phyloP scores from a whole-genome alignment of 108 stramenopile species.

The Nitzschia inconspicua region DNA sequence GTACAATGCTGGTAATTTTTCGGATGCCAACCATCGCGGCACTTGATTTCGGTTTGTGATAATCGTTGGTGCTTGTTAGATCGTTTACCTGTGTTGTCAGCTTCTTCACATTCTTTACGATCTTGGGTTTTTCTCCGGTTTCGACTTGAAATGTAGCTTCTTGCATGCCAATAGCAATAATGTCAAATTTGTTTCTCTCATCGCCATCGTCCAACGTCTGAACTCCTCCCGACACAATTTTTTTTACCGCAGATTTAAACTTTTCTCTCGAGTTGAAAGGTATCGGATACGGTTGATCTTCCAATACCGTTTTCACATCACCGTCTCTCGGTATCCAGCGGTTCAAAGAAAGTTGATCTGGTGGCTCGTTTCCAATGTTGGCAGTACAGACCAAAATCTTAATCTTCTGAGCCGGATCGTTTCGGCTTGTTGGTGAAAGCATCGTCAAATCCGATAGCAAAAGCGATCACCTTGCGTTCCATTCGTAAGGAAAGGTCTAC shows the following conservation, averaged over 20 bases:
- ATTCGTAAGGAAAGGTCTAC: no score
- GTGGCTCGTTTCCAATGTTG: conserved; percentile 42
- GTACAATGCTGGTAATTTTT: background rate
- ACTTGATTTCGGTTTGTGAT: background rate
- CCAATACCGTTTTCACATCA: conserved; percentile 9
- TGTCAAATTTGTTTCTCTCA: conserved; percentile 31
- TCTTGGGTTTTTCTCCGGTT: background rate
- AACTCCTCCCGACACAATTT: background rate
- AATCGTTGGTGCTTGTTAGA: conserved; percentile 18
- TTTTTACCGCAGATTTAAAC: background rate
- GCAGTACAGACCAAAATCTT: conserved; percentile 33
- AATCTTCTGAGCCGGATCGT: background rate
- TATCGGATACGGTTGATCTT: conserved; percentile 19
- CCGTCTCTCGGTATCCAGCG: conserved; percentile 56
- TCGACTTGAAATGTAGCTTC: conserved; percentile 47
- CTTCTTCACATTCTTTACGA: conserved; percentile 3
- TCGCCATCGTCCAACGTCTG: background rate
- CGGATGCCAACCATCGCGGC: background rate
- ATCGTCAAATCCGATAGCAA: no score
- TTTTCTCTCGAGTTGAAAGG: background rate
- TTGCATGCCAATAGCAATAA: conserved; percentile 65
- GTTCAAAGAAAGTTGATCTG: conserved; percentile 39
- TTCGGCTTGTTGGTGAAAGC: no score
- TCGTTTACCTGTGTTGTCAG: conserved; percentile 8
- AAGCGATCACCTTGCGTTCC: no score